A percentile compares a stretch with the other conserved stretches of the same genome.
Evolutionary conservation across 2,329 filamentous ascomycete genomes (phyloP).

Genomic region (Zalaria obscura): DNA sequence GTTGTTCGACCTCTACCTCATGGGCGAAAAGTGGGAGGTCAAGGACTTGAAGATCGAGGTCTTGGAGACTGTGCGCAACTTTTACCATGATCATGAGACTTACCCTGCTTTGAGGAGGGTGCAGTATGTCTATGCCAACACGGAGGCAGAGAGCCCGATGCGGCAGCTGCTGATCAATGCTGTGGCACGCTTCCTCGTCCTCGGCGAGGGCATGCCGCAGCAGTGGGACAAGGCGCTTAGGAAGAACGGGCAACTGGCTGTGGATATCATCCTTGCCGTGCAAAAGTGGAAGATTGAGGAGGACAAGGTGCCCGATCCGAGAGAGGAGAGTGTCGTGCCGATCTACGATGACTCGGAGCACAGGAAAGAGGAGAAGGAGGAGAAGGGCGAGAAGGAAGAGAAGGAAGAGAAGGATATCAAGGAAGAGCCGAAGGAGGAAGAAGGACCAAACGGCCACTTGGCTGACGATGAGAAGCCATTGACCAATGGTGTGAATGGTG

Average conservation of each 20-base stretch:
- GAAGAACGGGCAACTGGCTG: constrained; percentile 40
- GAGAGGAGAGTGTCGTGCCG: constrained; percentile 26
- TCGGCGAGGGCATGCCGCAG: constrained; percentile 33
- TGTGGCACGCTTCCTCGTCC: constrained; percentile 36
- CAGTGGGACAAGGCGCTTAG: constrained; percentile 41
- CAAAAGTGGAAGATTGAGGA: constrained; percentile 40
- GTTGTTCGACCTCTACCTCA: constrained; percentile 40
- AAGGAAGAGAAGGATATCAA: constrained; percentile 10
- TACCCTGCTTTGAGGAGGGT: constrained; percentile 39
- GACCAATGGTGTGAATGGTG: too few species aligned
- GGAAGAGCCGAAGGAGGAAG: constrained; percentile 6
- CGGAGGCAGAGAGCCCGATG: constrained; percentile 32
- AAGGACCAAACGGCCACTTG: too few species aligned
- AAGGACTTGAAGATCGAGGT: constrained; percentile 31
- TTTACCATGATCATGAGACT: constrained; percentile 37
- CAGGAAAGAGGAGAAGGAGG: constrained; percentile 9
- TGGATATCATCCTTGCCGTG: constrained; percentile 39
- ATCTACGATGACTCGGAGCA: constrained; percentile 20
- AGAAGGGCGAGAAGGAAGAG: constrained; percentile 9
- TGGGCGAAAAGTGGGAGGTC: constrained; percentile 39
- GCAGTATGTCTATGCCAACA: constrained; percentile 38
- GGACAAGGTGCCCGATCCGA: constrained; percentile 33
- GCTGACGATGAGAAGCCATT: too few species aligned
- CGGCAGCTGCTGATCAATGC: constrained; percentile 33
- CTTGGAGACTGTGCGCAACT: constrained; percentile 34